phyloP scores from a whole-genome alignment of 225 moss, liverwort and hornwort species.

The Rhytidiadelphus loreus region DNA sequence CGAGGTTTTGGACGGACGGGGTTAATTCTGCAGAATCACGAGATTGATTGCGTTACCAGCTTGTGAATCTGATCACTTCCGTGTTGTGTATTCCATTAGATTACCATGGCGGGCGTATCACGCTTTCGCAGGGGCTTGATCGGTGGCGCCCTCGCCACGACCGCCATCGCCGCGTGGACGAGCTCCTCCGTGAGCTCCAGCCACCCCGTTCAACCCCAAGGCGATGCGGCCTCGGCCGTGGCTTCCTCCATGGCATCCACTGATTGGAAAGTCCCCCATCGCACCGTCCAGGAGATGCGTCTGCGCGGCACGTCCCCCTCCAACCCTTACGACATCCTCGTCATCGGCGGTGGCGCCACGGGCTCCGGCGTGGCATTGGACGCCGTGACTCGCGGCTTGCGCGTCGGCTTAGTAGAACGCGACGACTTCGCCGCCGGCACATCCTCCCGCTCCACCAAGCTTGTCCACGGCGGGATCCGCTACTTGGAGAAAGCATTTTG shows the following conservation, averaged over 20 bases:
- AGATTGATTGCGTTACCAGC: not conserved
- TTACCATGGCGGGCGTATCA: conserved; percentile 20
- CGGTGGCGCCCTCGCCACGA: conserved; percentile 28
- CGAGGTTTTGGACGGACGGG: not conserved
- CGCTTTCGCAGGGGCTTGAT: conserved; percentile 14
- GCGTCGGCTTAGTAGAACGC: conserved; percentile 87
- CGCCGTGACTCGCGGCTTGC: conserved; percentile 79
- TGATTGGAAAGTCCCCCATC: conserved; percentile 71
- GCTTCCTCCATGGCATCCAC: conserved; percentile 48
- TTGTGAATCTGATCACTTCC: not conserved
- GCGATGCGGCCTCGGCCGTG: conserved; percentile 22
- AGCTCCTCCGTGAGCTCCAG: conserved; percentile 33
- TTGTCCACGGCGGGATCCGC: conserved; percentile 92
- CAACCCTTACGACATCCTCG: conserved; percentile 43
- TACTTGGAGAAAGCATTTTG: conserved; percentile 97
- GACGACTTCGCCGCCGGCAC: conserved; percentile 93
- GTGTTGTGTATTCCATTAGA: not conserved
- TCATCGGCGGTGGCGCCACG: conserved; percentile 80
- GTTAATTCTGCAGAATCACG: too few relatives aligned
- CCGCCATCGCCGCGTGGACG: conserved; percentile 27
- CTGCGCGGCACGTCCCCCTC: conserved; percentile 43
- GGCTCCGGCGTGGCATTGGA: conserved; percentile 94
- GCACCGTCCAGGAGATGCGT: conserved; percentile 62
- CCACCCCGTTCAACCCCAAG: conserved; percentile 25
- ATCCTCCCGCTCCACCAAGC: conserved; percentile 94